Evolutionary conservation across 2,329 filamentous ascomycete species (phyloP), one percentile per base, ranked within the genome.

Genomic region (Teratosphaeria epicoccoides): DNA sequence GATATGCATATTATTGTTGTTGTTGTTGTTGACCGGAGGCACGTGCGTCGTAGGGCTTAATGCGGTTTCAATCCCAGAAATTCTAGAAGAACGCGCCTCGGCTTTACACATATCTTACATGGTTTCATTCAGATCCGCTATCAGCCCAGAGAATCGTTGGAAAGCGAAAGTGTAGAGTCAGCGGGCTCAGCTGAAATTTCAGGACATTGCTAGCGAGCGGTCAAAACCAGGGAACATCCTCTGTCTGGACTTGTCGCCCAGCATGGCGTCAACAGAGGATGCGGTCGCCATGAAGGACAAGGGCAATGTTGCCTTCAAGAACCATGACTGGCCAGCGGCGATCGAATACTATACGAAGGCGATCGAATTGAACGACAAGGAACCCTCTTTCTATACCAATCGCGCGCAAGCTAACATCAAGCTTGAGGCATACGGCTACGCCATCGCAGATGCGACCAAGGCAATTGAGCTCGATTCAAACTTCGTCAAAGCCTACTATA

Each of bases 381-480:
- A 97, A 65, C 87, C 90, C 6, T 86, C 90, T 0, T 97, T 90
- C 73, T 97, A 83, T 73, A 89, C 88, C 63, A 98, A 98, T 73
- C 80, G 93, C 68, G 93, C 93, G 20, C 91, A 96, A 80, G 91
- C 95, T 70, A 57, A 98, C 68, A 91, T 98, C 70, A 97, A 96
- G 74, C 84, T 91, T 37, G 93, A 98, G 71, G 83, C 91, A 20
- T 97, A 90, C 67, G 93, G 93, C 37, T 95, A 91, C 73, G 90
- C 93, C 23, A 85, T 97, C 62, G 78, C 83, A 49, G 93, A 98
- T 72, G 88, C 91, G 26, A 87, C 86, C 49, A 94, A 87, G 70
- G 93, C 93, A 14, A 83, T 97, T 65, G 88, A 95, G 67, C 75
- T 97, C 53, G 88, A 97, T 65, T 82, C 88, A 14, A 81, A 82